Percentiles rank a stretch among this genome's conserved stretches.
phyloP scores from a whole-genome alignment of 2,329 filamentous ascomycete species.

The Lasiodiplodia theobromae region DNA sequence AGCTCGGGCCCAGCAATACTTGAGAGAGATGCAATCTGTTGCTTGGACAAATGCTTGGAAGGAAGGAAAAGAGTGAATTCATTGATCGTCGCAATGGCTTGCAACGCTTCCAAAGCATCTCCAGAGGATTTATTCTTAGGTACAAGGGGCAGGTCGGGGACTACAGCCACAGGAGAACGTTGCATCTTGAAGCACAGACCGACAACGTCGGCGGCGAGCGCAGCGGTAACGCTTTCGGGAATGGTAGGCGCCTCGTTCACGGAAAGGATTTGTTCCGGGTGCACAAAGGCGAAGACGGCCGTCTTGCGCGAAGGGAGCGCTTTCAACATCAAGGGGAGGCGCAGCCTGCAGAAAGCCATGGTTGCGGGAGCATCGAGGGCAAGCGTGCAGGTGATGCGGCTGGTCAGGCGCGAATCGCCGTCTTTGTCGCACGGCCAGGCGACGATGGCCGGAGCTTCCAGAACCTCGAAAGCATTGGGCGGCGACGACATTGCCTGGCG shows the following conservation, averaged over 20 bases:
- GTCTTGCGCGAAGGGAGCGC: neutral
- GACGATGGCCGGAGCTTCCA: too few relatives aligned
- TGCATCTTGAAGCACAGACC: neutral
- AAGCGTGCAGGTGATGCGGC: neutral
- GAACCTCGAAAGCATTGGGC: too few relatives aligned
- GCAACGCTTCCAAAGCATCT: neutral
- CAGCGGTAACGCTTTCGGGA: neutral
- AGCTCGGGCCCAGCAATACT: neutral
- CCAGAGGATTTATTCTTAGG: neutral
- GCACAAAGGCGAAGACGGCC: neutral
- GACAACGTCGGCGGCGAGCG: neutral
- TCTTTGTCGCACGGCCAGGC: neutral
- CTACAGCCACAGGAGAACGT: neutral
- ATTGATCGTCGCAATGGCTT: neutral
- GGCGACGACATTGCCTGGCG: too few relatives aligned
- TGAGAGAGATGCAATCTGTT: neutral
- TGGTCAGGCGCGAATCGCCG: neutral
- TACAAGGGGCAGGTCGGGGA: neutral
- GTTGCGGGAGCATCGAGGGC: neutral
- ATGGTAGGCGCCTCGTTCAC: neutral
- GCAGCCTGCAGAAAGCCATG: neutral
- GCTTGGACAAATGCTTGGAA: neutral
- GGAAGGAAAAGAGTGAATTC: neutral
- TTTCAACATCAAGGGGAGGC: neutral
- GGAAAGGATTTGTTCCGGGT: neutral